Base-by-base conservation (phyloP, 139 green algal species). In the Chlorella sp. region DNA sequence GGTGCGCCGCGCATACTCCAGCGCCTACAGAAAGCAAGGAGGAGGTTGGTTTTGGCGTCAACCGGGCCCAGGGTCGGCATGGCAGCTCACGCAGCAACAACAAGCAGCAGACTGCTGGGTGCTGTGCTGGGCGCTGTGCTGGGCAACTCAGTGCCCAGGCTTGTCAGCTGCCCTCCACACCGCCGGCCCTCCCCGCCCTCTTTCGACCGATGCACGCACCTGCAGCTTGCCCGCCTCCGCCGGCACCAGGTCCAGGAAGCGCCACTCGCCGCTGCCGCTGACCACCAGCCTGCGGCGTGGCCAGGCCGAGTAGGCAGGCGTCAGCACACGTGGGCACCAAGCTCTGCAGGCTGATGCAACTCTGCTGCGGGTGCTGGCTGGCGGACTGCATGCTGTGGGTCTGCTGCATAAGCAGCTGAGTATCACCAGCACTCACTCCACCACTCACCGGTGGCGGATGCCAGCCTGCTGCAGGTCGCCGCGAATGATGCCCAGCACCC, bases 191-290 rank as follows among this genome's bases (percentile, higher is more conserved):
- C 3, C 41, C 79, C 65, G 34, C 7, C 48, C 38, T 34, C 58
- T 1, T 36, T 8, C 51, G n/a, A 28, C 17, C 5, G 28, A 70
- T 40, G 40, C 24, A 26, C 68, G 30, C 84, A 81, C 84, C 69
- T 91, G 81, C 32, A 86, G 76, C 84, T 93, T 92, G 24, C 89
- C 91, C 20, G 90, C 91, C 46, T 86, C 81, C 11, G 40, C n/a
- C 22, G 86, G 83, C 28, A 95, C 86, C 58, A 94, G 83, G 80
- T 95, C 92, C 43, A 95, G 30, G 78, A 89, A 95, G 17, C 88
- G 84, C 91, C 91, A 95, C 41, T 87, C 90, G 16, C 92, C 91
- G 32, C 73, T 74, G 78, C 92, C 92, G 86, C 84, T 90, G 36
- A 83, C 68, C 56, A 95, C 91, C 24, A 91, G 44, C 1, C 51